These are phyloP conservation scores for Neurospora sp. DNA, from an alignment of 495 filamentous ascomycete species.

Conservation along the genomic window DNA sequence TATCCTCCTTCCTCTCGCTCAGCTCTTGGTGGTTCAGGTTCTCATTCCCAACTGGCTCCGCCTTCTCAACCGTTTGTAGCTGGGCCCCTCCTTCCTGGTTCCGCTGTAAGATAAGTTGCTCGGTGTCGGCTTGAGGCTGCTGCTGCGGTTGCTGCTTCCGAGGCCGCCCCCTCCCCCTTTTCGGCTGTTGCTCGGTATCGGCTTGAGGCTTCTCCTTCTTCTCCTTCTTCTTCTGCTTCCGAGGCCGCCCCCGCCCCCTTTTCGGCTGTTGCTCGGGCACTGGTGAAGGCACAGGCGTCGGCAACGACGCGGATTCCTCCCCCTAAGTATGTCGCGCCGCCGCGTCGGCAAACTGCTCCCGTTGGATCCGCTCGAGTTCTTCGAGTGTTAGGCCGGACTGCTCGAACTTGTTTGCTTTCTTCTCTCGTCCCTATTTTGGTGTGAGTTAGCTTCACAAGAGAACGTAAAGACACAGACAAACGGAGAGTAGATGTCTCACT, in stretches of 20 bases:
- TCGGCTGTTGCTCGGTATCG: background rate
- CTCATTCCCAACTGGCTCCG: background rate
- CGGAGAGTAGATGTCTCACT: constrained; percentile 14
- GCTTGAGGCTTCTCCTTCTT: background rate
- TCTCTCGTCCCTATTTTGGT: constrained; percentile 67
- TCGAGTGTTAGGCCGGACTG: constrained; percentile 83
- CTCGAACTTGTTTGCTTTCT: constrained; percentile 94
- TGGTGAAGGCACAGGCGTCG: background rate
- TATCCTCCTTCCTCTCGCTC: background rate
- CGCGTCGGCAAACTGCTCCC: constrained; percentile 81
- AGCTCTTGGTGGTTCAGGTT: background rate
- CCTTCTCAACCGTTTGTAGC: background rate
- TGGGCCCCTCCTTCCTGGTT: background rate
- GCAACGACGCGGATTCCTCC: background rate
- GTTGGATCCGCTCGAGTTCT: constrained; percentile 77
- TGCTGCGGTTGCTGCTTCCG: background rate
- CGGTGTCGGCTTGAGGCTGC: background rate
- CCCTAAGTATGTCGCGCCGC: constrained; percentile 34
- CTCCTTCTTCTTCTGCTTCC: background rate
- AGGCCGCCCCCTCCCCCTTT: background rate
- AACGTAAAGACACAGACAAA: background rate
- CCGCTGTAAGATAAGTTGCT: background rate
- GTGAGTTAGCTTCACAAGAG: constrained; percentile 4
- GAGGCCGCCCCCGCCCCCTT: background rate
- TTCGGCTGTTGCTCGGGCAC: background rate